Base-by-base conservation (phyloP, 345 rosid genomes). In the Carallia brachiata region DNA sequence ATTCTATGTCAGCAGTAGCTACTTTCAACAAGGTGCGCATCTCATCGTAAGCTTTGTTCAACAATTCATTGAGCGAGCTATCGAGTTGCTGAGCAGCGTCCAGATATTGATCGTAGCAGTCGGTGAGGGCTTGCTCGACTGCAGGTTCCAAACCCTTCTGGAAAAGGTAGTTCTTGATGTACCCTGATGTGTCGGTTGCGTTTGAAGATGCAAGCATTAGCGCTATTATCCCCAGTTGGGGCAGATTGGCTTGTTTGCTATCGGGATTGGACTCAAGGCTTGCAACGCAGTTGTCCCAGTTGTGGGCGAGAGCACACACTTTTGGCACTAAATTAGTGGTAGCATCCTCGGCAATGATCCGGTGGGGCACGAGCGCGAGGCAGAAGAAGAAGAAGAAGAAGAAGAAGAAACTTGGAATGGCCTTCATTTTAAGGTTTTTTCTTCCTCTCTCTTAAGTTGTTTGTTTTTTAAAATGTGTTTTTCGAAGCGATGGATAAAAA, bases 61-160 rank as follows among this genome's bases (percentile, higher is more conserved):
- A 61, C 75, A 89, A 62, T 36, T 88, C 88, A 0, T 89, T 87
- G 1, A 86, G 39, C 19, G 89, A 80, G 66, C 84, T 83, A 5
- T 88, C 93, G 0, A 91, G 87, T 66, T 88, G 97, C 32, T 82
- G 73, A 16, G 78, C 78, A 0, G 89, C 91, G 39, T 89, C 92
- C 4, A 72, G 17, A 78, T 87, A 89, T 5, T 54, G 63, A 6
- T 89, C 88, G 3, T 71, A 62, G 62, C 96, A 93, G 66, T 93
- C 93, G 1, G 68, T 66, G 36, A 91, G 86, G 18, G 79, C 75
- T 76, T 94, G 89, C 68, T 91, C 81, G 4, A 77, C 59, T 0
- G 73, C 63, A 0, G 92, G 96, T 6, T 77, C 95, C 53, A 85
- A 75, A 32, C 57, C 65, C 0, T 36, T 56, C 28, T 63, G 61